Evolutionary conservation across 225 moss, liverwort and hornwort genomes (phyloP).

Genomic region (Thuidium tamariscinum): DNA sequence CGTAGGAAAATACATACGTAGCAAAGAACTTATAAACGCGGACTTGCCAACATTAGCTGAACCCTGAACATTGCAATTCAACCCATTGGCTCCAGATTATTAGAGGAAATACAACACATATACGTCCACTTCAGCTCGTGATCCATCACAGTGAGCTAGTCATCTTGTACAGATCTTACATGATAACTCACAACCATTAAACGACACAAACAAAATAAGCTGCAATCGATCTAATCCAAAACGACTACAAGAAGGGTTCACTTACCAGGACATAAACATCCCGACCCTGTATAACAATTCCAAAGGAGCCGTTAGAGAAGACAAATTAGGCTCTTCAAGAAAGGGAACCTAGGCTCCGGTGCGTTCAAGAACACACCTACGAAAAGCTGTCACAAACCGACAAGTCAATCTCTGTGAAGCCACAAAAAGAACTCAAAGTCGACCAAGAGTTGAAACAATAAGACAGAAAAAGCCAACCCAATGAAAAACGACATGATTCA

Average conservation of each 20-base stretch:
- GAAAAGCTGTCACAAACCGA: neutral
- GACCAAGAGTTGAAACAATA: neutral
- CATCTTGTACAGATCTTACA: neutral
- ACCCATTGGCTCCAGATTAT: neutral
- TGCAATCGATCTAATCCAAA: neutral
- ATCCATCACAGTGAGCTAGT: neutral
- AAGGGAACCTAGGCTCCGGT: neutral
- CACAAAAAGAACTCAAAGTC: neutral
- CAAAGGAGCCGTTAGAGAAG: neutral
- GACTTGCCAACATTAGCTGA: slow-evolving; percentile 99
- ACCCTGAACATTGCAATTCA: slow-evolving; percentile 45
- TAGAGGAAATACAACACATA: neutral
- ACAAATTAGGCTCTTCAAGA: neutral
- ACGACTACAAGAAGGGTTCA: neutral
- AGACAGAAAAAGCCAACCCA: neutral
- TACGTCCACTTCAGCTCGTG: neutral
- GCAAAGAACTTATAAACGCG: slow-evolving; percentile 82
- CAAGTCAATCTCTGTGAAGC: neutral
- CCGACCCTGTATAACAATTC: slow-evolving; percentile 54
- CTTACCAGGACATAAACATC: slow-evolving; percentile 94
- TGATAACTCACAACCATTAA: neutral
- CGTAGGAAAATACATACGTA: slow-evolving; percentile 43
- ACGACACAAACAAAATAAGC: neutral
- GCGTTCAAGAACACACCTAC: neutral
- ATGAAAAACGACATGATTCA: neutral